Evolutionary conservation across 2,329 filamentous ascomycete species (phyloP), one percentile per base, ranked within the genome.

Genomic region (Orbilia brochopaga): DNA sequence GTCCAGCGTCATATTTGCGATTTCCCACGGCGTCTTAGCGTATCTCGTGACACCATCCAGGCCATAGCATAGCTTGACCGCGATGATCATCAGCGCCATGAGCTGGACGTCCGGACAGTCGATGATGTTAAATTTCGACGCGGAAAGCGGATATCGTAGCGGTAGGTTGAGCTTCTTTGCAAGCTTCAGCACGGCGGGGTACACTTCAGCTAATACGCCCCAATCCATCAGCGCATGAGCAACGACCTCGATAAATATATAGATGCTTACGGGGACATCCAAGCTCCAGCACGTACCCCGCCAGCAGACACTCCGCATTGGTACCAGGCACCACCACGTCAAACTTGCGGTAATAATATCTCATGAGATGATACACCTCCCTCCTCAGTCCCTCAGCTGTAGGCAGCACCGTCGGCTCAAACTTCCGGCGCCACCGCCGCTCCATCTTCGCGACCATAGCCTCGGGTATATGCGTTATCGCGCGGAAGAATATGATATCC

Each of bases 61-160:
- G 0, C 93, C 91, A 76, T 91, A 92, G 19, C 89, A 82, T 1
- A 96, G 79, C 76, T 97, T 97, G 2, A 89, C 87, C 2, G 89
- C 86, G 13, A 96, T 83, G 1, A 96, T 81, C 2, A 96, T 79
- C 2, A 91, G 81, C 2, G 87, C 83, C 62, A 91, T 82, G 0
- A 97, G 80, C 48, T 90, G 85, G 4, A 90, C 82, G 77, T 97
- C 94, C 0, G 94, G 91, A 73, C 89, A 84, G 56, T 86, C 82
- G 15, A 87, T 80, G 7, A 84, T 10, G 37, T 57, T 64, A 10
- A 64, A 42, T 1, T 30, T 48, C 5, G n/a, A 37, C 2, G 66
- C 60, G 3, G 59, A 24, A 3, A 54, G 46, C 4, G 24, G 42
- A 40, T 70, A 70, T n/a, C 51, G 35, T 37, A 76, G 66, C 19